Evolutionary conservation across 257 asterid genomes (phyloP).

Genomic region (Jasminum sambac): DNA sequence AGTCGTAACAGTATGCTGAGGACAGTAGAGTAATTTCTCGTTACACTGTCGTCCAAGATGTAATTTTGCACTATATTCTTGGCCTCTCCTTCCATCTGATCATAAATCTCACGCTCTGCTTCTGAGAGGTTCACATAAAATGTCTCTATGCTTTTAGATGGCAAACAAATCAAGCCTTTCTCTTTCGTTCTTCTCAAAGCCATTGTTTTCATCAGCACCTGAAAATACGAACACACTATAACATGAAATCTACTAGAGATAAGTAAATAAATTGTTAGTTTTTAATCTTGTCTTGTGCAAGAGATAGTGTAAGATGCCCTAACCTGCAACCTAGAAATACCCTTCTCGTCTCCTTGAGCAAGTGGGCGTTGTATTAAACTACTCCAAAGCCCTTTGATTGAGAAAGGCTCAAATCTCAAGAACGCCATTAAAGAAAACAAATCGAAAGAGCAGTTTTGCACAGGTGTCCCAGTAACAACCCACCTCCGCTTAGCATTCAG

Average conservation of each 20-base stretch:
- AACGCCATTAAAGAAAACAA: conserved; percentile 71
- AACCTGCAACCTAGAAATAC: conserved; percentile 76
- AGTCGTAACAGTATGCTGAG: conserved; percentile 75
- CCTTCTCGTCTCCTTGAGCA: conserved; percentile 67
- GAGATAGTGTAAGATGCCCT: conserved; percentile 11
- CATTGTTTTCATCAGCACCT: conserved; percentile 79
- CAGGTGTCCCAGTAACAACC: conserved; percentile 85
- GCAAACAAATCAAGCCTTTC: conserved; percentile 55
- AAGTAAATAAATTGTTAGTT: background rate
- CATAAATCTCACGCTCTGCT: conserved; percentile 78
- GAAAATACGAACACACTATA: conserved; percentile 3
- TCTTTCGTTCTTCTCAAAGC: conserved; percentile 87
- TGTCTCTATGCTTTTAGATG: conserved; percentile 67
- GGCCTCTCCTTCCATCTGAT: conserved; percentile 77
- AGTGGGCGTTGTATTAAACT: conserved; percentile 76
- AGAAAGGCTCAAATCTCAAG: conserved; percentile 78
- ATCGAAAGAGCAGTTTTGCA: conserved; percentile 70
- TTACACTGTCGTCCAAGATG: conserved; percentile 38
- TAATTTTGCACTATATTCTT: conserved; percentile 45
- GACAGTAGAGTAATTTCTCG: conserved; percentile 52
- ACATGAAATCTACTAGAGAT: background rate
- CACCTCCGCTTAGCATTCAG: conserved; percentile 72
- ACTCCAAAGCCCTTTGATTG: conserved; percentile 65
- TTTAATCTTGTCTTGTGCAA: background rate
- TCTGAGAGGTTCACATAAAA: conserved; percentile 52